Percentiles rank a stretch among this genome's conserved stretches.
These are phyloP conservation scores for Agaricus blazei DNA, from an alignment of 768 basidiomycete genomes.

Conservation along the genomic window DNA sequence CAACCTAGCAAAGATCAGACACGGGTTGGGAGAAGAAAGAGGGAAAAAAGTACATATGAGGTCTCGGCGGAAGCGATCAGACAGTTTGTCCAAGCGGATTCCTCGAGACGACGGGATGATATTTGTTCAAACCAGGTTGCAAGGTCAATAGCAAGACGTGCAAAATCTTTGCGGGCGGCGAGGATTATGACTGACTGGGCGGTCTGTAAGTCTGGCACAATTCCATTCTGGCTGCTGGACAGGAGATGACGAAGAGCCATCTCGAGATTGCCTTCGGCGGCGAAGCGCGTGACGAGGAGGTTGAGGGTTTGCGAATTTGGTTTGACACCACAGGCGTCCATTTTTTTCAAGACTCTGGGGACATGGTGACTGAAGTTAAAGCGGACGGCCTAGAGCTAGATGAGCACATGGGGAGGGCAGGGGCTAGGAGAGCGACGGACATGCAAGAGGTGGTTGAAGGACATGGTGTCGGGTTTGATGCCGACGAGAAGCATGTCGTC, in stretches of 20 bases:
- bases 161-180: constrained; percentile 47
- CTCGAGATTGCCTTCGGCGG: constrained; percentile 52
- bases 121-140: constrained; percentile 53
- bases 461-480: constrained; percentile 41
- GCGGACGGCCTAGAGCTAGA: constrained; percentile 38
- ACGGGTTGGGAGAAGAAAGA: constrained; percentile 4
- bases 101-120: constrained; percentile 48
- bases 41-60: constrained; percentile 55
- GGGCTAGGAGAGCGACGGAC: constrained; percentile 29
- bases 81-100: constrained; percentile 59
- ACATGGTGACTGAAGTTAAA: constrained; percentile 31
- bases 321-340: constrained; percentile 43
- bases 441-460: constrained; percentile 57
- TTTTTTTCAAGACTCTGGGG: constrained; percentile 48
- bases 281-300: constrained; percentile 44
- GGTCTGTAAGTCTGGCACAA: constrained; percentile 46
- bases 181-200: constrained; percentile 48
- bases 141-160: constrained; percentile 71
- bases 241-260: constrained; percentile 55
- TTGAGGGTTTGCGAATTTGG: constrained; percentile 53
- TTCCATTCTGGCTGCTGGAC: constrained; percentile 47
- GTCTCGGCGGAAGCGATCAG: constrained; percentile 58
- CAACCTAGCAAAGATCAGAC: constrained; percentile 35
- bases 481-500: constrained; percentile 60
- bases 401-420: background rate